phyloP scores from a whole-genome alignment of 164 flowering plant species.

The Liquidambar formosana region DNA sequence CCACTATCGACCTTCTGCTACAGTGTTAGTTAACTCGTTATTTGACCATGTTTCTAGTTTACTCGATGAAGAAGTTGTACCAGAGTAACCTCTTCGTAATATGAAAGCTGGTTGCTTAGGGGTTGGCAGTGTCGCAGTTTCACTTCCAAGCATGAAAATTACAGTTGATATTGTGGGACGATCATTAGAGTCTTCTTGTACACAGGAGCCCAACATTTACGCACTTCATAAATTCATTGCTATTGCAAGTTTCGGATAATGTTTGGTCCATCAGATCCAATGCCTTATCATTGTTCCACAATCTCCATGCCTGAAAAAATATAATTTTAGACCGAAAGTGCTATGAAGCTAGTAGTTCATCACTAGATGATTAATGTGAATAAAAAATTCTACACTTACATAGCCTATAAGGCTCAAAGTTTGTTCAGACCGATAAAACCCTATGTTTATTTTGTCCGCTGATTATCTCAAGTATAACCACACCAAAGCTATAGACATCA shows the following conservation, averaged over 20 bases:
- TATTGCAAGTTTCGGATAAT: constrained; percentile 9
- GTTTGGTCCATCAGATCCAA: constrained; percentile 21
- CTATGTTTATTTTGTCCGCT: constrained; percentile 24
- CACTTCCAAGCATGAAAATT: constrained; percentile 22
- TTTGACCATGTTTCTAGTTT: background rate
- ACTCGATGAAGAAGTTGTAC: constrained; percentile 12
- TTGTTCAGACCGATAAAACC: constrained; percentile 1
- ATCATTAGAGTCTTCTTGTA: constrained; percentile 29
- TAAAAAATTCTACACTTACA: constrained; percentile 14
- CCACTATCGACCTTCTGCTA: no score
- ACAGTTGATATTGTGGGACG: constrained; percentile 28
- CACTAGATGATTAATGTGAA: background rate
- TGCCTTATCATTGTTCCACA: constrained; percentile 21
- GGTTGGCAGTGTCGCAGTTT: constrained; percentile 13
- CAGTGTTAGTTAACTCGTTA: no score
- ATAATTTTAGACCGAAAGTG: background rate
- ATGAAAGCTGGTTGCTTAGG: constrained; percentile 25
- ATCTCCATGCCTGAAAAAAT: constrained; percentile 24
- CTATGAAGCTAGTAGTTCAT: no score
- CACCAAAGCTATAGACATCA: constrained; percentile 18
- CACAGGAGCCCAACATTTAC: constrained; percentile 24
- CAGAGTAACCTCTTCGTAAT: background rate
- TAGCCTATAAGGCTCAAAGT: constrained; percentile 18
- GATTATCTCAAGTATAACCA: constrained; percentile 23
- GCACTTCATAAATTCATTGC: constrained; percentile 20